phyloP scores from a whole-genome alignment of 345 rosid species.

The Atalantia buxifolia region DNA sequence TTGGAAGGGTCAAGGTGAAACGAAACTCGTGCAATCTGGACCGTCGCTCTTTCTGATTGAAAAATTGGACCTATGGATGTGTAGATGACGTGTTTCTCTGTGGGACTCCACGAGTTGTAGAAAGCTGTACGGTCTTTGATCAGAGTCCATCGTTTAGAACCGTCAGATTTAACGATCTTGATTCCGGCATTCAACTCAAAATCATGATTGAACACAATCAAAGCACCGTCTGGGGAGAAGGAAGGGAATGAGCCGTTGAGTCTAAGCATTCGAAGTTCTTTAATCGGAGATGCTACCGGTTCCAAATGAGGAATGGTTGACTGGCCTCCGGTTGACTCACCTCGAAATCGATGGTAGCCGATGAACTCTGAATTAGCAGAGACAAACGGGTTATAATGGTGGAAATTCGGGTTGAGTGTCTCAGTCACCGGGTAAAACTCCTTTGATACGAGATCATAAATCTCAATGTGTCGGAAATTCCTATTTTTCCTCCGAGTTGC shows the following conservation, averaged over 20 bases:
- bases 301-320: slow-evolving; percentile 56
- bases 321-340: slow-evolving; percentile 52
- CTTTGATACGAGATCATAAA: slow-evolving; percentile 43
- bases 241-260: slow-evolving; percentile 70
- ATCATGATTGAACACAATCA: slow-evolving; percentile 53
- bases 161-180: slow-evolving; percentile 57
- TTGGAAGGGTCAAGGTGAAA: slow-evolving; percentile 46
- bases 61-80: slow-evolving; percentile 82
- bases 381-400: slow-evolving; percentile 83
- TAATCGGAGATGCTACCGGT: slow-evolving; percentile 55
- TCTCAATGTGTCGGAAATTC: slow-evolving; percentile 62
- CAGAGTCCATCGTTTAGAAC: slow-evolving; percentile 75
- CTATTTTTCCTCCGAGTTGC: slow-evolving; percentile 61
- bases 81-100: slow-evolving; percentile 64
- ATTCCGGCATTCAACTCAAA: slow-evolving; percentile 42
- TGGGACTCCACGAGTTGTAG: slow-evolving; percentile 81
- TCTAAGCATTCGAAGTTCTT: slow-evolving; percentile 53
- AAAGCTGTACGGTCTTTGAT: slow-evolving; percentile 64
- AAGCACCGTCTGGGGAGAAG: slow-evolving; percentile 55
- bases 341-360: slow-evolving; percentile 85
- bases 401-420: slow-evolving; percentile 53
- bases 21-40: slow-evolving; percentile 74
- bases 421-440: slow-evolving; percentile 53
- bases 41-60: slow-evolving; percentile 38
- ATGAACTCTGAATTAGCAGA: slow-evolving; percentile 43